phyloP scores from a whole-genome alignment of 2,329 filamentous ascomycete species.

The Polytolypa hystricis region DNA sequence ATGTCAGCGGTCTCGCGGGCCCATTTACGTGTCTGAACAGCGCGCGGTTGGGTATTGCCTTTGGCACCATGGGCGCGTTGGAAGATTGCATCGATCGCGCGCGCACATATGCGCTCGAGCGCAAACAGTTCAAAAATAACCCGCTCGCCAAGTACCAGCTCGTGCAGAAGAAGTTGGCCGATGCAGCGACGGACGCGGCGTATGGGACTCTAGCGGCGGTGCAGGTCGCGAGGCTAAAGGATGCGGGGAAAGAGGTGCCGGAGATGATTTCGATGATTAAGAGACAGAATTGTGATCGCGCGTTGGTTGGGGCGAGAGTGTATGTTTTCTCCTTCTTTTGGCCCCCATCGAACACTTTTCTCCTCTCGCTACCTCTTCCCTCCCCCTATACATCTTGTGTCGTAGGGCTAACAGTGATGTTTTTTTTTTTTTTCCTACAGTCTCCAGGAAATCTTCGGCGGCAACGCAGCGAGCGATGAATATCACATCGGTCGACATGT shows the following conservation, averaged over 20 bases:
- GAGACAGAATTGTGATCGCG: conserved; percentile 90
- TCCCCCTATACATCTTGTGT: background rate
- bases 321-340: conserved; percentile 25
- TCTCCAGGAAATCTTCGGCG: conserved; percentile 91
- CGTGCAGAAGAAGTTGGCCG: conserved; percentile 93
- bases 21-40: conserved; percentile 93
- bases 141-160: conserved; percentile 93
- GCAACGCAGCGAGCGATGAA: conserved; percentile 96
- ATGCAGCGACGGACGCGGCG: conserved; percentile 80
- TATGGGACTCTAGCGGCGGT: conserved; percentile 83
- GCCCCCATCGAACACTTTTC: background rate
- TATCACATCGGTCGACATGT: conserved; percentile 93
- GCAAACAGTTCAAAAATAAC: conserved; percentile 93
- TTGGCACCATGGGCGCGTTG: conserved; percentile 85
- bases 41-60: conserved; percentile 84
- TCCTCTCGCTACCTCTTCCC: background rate
- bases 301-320: conserved; percentile 64
- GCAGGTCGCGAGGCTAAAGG: conserved; percentile 88
- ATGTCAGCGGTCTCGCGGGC: conserved; percentile 73
- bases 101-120: conserved; percentile 76
- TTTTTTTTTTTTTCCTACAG: conserved; percentile 22
- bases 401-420: background rate
- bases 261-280: conserved; percentile 99
- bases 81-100: conserved; percentile 81
- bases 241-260: conserved; percentile 72